Evolutionary conservation across 116 monocot genomes (phyloP).

Genomic region (Iris pallida): DNA sequence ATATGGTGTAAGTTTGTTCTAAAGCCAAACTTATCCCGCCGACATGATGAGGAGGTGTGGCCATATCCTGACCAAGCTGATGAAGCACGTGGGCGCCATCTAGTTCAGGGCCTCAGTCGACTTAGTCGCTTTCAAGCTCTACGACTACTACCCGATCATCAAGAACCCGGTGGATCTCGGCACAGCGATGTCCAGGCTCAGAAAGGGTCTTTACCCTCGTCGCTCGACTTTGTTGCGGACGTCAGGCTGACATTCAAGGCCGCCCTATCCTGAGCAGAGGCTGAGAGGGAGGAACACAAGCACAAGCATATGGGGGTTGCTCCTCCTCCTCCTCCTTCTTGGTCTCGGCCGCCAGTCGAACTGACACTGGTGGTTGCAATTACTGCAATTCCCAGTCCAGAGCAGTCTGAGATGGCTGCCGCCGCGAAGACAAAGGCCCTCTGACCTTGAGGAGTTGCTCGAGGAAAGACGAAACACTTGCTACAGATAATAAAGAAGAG

Average conservation of each 20-base stretch:
- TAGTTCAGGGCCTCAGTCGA: slow-evolving; percentile 89
- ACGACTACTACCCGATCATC: slow-evolving; percentile 76
- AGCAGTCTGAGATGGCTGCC: too few relatives aligned
- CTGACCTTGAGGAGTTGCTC: slow-evolving; percentile 58
- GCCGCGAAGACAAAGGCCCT: slow-evolving; percentile 68
- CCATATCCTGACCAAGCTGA: slow-evolving; percentile 68
- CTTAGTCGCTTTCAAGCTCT: slow-evolving; percentile 47
- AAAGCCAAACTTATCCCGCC: too few relatives aligned
- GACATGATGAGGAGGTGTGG: slow-evolving; percentile 64
- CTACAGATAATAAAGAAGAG: slow-evolving; percentile 60
- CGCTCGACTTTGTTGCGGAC: slow-evolving; percentile 56
- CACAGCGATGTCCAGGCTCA: slow-evolving; percentile 52
- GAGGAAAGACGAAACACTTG: slow-evolving; percentile 70
- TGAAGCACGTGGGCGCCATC: slow-evolving; percentile 60
- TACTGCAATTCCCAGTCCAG: too few relatives aligned
- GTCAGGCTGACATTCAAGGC: slow-evolving; percentile 67
- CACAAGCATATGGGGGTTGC: too few relatives aligned
- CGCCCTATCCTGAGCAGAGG: too few relatives aligned
- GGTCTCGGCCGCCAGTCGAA: too few relatives aligned
- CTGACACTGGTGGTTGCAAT: too few relatives aligned
- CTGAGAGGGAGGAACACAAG: slow-evolving; percentile 12
- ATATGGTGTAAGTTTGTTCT: too few relatives aligned
- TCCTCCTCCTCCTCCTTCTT: too few relatives aligned
- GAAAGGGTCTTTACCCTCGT: slow-evolving; percentile 41
- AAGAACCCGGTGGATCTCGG: slow-evolving; percentile 92